A percentile compares a stretch with the other conserved stretches of the same genome.
Evolutionary conservation across 495 filamentous ascomycete species (phyloP).

Genomic region (Penicillium chermesinum): DNA sequence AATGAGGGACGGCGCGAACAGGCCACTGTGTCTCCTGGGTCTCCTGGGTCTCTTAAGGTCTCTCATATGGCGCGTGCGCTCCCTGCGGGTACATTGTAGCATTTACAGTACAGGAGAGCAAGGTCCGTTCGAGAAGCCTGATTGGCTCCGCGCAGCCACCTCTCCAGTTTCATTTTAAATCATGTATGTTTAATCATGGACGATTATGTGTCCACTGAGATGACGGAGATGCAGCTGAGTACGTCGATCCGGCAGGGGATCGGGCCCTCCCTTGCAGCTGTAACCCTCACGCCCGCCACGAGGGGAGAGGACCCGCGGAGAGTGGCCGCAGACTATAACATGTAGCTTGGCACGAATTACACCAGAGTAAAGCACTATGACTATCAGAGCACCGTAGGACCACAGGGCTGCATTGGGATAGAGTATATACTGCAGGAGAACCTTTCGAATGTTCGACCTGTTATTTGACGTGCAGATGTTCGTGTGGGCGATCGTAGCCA

Average conservation of each 20-base stretch:
- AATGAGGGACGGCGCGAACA: background rate
- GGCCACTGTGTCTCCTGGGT: background rate
- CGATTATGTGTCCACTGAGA: background rate
- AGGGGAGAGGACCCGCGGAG: conserved; percentile 13
- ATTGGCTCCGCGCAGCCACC: background rate
- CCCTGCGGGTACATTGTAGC: too few species aligned
- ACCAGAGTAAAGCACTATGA: too few species aligned
- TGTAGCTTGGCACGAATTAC: background rate
- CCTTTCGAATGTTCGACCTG: background rate
- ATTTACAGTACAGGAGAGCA: too few species aligned
- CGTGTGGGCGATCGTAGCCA: too few species aligned
- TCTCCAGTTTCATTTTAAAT: background rate
- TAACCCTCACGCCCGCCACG: conserved; percentile 15
- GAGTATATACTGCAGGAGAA: background rate
- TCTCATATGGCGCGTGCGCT: too few species aligned
- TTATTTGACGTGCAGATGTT: background rate
- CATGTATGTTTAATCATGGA: background rate
- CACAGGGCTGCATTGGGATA: too few species aligned
- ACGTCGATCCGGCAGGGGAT: conserved; percentile 22
- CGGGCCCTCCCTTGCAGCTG: conserved; percentile 10
- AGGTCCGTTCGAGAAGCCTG: too few species aligned
- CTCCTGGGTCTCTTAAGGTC: background rate
- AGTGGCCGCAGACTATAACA: background rate
- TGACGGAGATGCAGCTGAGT: background rate
- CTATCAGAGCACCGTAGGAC: too few species aligned